These are phyloP conservation scores for Xylariaceae sp. DNA, from an alignment of 2,329 filamentous ascomycete species.

Conservation along the genomic window DNA sequence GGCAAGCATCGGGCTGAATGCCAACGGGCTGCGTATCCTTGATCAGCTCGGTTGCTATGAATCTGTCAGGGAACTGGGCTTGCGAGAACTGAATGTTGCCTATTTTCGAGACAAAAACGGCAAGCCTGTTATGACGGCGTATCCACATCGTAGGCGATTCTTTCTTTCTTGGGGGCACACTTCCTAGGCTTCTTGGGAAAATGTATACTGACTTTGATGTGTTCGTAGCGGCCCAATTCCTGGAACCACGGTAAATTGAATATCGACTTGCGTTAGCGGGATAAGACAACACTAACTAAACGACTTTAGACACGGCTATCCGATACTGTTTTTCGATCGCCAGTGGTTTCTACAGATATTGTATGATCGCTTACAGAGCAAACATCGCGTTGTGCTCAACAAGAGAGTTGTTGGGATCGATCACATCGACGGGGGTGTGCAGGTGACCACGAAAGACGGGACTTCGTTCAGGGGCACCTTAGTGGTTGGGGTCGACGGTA, in stretches of 20 bases:
- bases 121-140: slow-evolving; percentile 14
- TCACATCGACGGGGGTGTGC: slow-evolving; percentile 28
- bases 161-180: no score
- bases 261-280: background rate
- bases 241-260: slow-evolving; percentile 3
- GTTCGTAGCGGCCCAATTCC: background rate
- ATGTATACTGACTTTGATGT: no score
- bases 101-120: slow-evolving; percentile 10
- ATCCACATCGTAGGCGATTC: background rate
- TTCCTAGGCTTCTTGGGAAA: no score
- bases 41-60: slow-evolving; percentile 52
- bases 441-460: slow-evolving; percentile 39
- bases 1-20: slow-evolving; percentile 49
- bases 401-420: slow-evolving; percentile 36
- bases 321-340: slow-evolving; percentile 41
- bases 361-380: slow-evolving; percentile 39
- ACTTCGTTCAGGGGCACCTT: slow-evolving; percentile 36
- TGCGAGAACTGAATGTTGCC: slow-evolving; percentile 4
- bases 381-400: slow-evolving; percentile 36
- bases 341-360: slow-evolving; percentile 39
- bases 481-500: slow-evolving; percentile 45
- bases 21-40: slow-evolving; percentile 48
- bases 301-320: slow-evolving; percentile 37
- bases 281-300: slow-evolving; percentile 1
- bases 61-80: slow-evolving; percentile 24